phyloP scores from a whole-genome alignment of 1,284 basidiomycete genomes.

The Pulveroboletus sp. region DNA sequence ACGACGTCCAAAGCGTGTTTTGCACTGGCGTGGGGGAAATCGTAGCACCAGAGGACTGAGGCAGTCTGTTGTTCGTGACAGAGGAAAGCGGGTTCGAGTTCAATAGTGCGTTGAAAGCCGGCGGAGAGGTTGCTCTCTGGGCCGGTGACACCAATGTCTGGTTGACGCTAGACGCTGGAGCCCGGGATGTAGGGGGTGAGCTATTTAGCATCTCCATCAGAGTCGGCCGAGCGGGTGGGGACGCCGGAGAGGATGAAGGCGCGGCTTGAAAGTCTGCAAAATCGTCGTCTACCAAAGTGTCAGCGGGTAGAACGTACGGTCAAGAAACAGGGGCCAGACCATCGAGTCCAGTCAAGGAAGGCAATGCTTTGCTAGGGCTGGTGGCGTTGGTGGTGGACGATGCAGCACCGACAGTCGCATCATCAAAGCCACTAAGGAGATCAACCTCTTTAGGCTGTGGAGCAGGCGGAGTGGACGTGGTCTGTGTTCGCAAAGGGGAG shows the following conservation, averaged over 20 bases:
- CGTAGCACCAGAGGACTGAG: constrained; percentile 18
- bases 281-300: constrained; percentile 65
- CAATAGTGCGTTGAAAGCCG: constrained; percentile 7
- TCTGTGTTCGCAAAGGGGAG: constrained; percentile 27
- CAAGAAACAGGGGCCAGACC: constrained; percentile 11
- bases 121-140: constrained; percentile 18
- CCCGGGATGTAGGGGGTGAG: constrained; percentile 29
- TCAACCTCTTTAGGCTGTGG: constrained; percentile 56
- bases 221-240: constrained; percentile 45
- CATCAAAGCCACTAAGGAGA: constrained; percentile 76
- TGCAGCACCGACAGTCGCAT: constrained; percentile 44
- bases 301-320: constrained; percentile 2
- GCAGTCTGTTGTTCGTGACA: constrained; percentile 18
- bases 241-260: constrained; percentile 44
- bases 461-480: constrained; percentile 46
- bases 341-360: constrained; percentile 40
- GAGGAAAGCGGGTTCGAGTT: constrained; percentile 21
- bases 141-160: constrained; percentile 16
- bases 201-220: constrained; percentile 55
- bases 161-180: constrained; percentile 21
- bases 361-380: constrained; percentile 61
- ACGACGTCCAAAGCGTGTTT: constrained; percentile 26
- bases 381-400: constrained; percentile 31
- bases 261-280: constrained; percentile 92
- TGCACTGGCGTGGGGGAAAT: constrained; percentile 27